phyloP scores from a whole-genome alignment of 768 basidiomycete genomes.

The Fomitopsis pulvina region DNA sequence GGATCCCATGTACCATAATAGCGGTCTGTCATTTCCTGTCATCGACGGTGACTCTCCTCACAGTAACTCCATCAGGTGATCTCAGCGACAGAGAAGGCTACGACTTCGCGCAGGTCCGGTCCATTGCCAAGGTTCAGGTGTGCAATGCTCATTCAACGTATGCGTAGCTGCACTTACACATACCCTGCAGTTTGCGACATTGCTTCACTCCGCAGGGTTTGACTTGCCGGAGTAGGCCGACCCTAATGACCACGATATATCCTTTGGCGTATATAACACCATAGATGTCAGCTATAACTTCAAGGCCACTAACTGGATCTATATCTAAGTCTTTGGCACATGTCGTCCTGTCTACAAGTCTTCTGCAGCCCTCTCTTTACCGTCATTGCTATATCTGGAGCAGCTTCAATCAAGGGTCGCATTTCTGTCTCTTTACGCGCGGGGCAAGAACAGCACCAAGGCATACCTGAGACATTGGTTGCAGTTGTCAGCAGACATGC shows the following conservation, averaged over 20 bases:
- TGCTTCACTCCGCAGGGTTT: conserved; percentile 65
- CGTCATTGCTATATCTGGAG: too few species aligned
- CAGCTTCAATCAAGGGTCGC: too few species aligned
- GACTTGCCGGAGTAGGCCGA: conserved; percentile 24
- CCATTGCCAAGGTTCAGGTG: conserved; percentile 86
- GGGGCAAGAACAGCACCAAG: conserved; percentile 20
- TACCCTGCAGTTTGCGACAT: conserved; percentile 49
- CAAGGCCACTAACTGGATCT: too few species aligned
- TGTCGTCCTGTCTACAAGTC: too few species aligned
- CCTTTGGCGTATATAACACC: neutral
- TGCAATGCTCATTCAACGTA: neutral
- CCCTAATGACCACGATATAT: neutral
- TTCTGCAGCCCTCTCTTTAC: too few species aligned
- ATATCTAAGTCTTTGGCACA: too few species aligned
- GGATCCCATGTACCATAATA: conserved; percentile 89
- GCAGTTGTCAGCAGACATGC: neutral
- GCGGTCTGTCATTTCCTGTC: conserved; percentile 35
- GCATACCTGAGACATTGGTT: conserved; percentile 16
- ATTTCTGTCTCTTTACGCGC: too few species aligned
- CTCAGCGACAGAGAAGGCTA: conserved; percentile 73
- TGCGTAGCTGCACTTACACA: neutral
- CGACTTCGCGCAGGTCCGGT: conserved; percentile 74
- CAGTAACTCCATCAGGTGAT: conserved; percentile 43
- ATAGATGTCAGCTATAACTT: too few species aligned
- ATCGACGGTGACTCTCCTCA: conserved; percentile 5